Percentiles rank a stretch among this genome's conserved stretches.
phyloP scores from a whole-genome alignment of 2,329 filamentous ascomycete species.

The Ophiostoma pallidulum region DNA sequence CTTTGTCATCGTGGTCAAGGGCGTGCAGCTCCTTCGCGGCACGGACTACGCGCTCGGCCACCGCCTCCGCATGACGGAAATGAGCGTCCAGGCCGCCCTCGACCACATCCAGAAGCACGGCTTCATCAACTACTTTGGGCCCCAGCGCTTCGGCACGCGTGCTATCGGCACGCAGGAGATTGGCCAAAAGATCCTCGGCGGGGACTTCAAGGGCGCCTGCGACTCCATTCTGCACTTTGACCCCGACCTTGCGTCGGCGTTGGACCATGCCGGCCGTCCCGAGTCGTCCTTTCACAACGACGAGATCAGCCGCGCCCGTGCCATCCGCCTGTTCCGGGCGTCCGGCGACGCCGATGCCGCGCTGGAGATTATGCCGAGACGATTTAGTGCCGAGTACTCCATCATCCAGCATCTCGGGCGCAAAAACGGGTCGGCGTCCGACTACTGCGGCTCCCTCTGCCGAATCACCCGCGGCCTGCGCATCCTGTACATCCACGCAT shows the following conservation, averaged over 20 bases:
- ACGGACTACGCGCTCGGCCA: slow-evolving; percentile 38
- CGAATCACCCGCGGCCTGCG: slow-evolving; percentile 73
- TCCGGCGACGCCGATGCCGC: slow-evolving; percentile 51
- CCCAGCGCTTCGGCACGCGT: slow-evolving; percentile 94
- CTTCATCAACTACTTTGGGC: slow-evolving; percentile 95
- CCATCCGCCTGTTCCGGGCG: slow-evolving; percentile 63
- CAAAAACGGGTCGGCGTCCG: slow-evolving; percentile 42
- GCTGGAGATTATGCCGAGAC: slow-evolving; percentile 60
- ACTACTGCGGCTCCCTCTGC: slow-evolving; percentile 74
- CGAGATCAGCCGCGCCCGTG: slow-evolving; percentile 68
- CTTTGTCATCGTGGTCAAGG: slow-evolving; percentile 84
- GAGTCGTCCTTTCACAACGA: slow-evolving; percentile 49
- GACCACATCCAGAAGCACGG: slow-evolving; percentile 61
- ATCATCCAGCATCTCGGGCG: slow-evolving; percentile 68
- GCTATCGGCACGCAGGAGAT: slow-evolving; percentile 75
- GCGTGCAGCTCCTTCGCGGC: slow-evolving; percentile 55
- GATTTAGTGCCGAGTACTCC: slow-evolving; percentile 70
- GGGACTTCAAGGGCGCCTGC: slow-evolving; percentile 71
- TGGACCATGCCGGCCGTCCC: slow-evolving; percentile 36
- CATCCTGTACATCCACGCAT: slow-evolving; percentile 94
- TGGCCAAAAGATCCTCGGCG: slow-evolving; percentile 73
- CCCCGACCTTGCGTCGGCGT: slow-evolving; percentile 35
- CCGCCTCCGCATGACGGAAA: slow-evolving; percentile 33
- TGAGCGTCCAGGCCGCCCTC: slow-evolving; percentile 50
- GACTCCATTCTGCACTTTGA: slow-evolving; percentile 68